Conservation (phyloP, 202 grass and related monocot species). For the Miscanthus sacchariflorus region DNA sequence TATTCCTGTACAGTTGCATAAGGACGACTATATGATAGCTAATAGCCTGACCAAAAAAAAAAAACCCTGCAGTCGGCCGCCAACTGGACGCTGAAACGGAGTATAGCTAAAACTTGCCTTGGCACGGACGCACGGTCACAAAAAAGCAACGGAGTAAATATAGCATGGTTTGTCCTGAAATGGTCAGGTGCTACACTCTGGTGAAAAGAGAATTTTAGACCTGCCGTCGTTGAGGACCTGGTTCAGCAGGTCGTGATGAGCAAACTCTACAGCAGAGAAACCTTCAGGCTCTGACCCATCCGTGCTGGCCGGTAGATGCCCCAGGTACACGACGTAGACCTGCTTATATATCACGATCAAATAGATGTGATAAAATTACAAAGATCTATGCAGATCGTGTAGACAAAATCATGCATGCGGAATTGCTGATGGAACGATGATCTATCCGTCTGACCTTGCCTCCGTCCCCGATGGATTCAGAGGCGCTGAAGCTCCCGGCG, state of each 20-base stretch:
- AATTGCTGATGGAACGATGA: too few relatives aligned
- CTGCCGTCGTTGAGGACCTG: constrained; percentile 4
- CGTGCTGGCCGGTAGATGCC: neutral
- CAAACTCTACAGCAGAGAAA: neutral
- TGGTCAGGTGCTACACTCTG: neutral
- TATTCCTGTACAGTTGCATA: too few relatives aligned
- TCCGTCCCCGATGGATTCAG: neutral
- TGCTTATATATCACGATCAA: neutral
- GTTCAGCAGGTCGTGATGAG: constrained; percentile 26
- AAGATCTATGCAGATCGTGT: neutral
- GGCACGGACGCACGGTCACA: neutral
- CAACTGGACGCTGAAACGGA: too few relatives aligned
- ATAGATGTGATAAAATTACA: neutral
- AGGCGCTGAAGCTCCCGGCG: neutral
- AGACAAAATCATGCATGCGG: neutral
- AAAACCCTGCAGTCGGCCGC: too few relatives aligned
- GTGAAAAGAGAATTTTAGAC: neutral
- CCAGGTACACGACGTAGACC: constrained; percentile 26
- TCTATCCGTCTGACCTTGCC: neutral
- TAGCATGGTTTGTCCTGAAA: neutral
- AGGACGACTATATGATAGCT: too few relatives aligned
- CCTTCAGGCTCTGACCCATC: neutral
- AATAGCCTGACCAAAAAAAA: too few relatives aligned
- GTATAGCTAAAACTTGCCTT: too few relatives aligned
- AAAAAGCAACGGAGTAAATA: neutral